phyloP scores from a whole-genome alignment of 495 filamentous ascomycete species.

The Neurospora sp. region DNA sequence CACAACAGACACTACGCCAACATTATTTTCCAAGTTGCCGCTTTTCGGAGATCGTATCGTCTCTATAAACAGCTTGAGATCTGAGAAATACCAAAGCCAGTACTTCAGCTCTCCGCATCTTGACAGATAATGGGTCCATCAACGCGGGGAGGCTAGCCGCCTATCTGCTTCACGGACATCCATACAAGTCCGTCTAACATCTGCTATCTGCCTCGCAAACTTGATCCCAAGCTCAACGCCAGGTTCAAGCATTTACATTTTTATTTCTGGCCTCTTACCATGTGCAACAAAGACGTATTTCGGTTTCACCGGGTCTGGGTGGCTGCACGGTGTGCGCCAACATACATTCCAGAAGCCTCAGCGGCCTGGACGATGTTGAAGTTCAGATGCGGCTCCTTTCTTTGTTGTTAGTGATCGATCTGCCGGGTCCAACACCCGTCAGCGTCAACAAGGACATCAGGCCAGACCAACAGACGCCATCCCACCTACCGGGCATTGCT shows the following conservation, averaged over 20 bases:
- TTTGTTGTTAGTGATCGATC: background rate
- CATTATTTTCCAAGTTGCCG: background rate
- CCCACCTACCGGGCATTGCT: background rate
- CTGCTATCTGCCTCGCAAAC: background rate
- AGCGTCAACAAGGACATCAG: background rate
- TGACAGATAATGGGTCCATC: background rate
- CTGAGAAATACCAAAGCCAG: background rate
- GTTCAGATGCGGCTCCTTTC: background rate
- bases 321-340: background rate
- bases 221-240: background rate
- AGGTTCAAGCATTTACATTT: background rate
- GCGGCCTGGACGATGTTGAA: background rate
- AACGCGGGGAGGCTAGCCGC: background rate
- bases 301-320: background rate
- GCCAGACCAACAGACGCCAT: background rate
- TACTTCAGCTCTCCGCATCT: background rate
- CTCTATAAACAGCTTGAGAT: background rate
- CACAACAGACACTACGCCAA: background rate
- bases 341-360: background rate
- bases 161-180: background rate
- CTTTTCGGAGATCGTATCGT: background rate
- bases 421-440: background rate
- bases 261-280: background rate
- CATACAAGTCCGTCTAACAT: background rate
- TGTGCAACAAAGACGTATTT: background rate